Evolutionary conservation across 495 filamentous ascomycete genomes (phyloP).

Genomic region (Neurospora sp.): DNA sequence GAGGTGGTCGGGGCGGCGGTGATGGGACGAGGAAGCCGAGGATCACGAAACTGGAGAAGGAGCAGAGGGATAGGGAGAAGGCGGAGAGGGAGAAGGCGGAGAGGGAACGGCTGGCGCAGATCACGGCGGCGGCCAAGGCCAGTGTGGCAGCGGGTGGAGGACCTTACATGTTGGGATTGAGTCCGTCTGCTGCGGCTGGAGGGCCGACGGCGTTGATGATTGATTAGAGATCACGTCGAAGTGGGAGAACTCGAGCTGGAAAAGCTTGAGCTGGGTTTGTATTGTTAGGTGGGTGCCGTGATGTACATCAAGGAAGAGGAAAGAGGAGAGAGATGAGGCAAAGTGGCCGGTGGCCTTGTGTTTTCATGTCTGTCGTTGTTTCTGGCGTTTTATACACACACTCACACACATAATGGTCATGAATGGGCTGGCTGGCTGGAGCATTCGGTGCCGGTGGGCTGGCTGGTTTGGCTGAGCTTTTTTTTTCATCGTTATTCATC

Average conservation of each 20-base stretch:
- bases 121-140: constrained; percentile 3
- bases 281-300: neutral
- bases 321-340: neutral
- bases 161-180: neutral
- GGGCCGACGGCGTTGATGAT: neutral
- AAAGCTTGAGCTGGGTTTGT: neutral
- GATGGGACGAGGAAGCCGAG: constrained; percentile 67
- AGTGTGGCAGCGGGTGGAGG: neutral
- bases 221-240: neutral
- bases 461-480: too few species aligned
- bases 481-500: too few species aligned
- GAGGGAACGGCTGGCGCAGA: constrained; percentile 25
- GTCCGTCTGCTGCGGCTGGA: neutral
- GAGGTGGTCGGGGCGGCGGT: constrained; percentile 44
- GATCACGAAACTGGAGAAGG: constrained; percentile 73
- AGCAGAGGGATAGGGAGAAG: constrained; percentile 52
- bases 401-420: too few species aligned
- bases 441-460: too few species aligned
- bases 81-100: constrained; percentile 41
- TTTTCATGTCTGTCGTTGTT: too few species aligned
- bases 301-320: neutral
- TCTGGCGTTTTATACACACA: too few species aligned
- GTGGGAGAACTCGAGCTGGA: too few species aligned
- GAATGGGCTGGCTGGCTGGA: too few species aligned
- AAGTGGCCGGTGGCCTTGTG: too few species aligned